Conservation (phyloP, 2,329 filamentous ascomycete genomes). For the Ceratocystis lukuohia region DNA sequence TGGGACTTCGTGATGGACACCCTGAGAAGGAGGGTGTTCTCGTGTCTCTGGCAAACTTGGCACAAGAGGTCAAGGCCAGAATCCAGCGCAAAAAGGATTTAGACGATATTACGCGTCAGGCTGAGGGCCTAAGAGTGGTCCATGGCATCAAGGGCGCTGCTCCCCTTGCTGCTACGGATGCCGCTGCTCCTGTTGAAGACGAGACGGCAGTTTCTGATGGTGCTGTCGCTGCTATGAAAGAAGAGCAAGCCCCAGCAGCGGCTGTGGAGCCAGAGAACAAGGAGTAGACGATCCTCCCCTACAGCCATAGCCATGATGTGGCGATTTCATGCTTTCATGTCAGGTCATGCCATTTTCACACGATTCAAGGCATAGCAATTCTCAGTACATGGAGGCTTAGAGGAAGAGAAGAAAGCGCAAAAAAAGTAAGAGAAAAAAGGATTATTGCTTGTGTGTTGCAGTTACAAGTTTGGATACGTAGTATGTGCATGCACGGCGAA, state of each 20-base stretch:
- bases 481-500: background rate
- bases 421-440: background rate
- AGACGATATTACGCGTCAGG: slow-evolving; percentile 32
- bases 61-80: slow-evolving; percentile 44
- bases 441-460: background rate
- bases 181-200: background rate
- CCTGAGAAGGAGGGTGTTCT: slow-evolving; percentile 80
- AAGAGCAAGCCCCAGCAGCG: slow-evolving; percentile 15
- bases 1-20: slow-evolving; percentile 62
- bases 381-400: background rate
- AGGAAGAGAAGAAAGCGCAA: background rate
- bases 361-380: background rate
- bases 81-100: slow-evolving; percentile 33
- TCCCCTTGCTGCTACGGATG: slow-evolving; percentile 6
- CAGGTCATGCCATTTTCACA: background rate
- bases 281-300: background rate
- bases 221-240: slow-evolving; percentile 10
- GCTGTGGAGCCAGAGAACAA: slow-evolving; percentile 4
- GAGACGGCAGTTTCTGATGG: slow-evolving; percentile 13
- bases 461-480: background rate
- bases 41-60: slow-evolving; percentile 50
- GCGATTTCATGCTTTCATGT: background rate
- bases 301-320: background rate
- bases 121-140: slow-evolving; percentile 35
- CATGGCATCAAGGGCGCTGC: slow-evolving; percentile 31